Evolutionary conservation across 2,329 filamentous ascomycete genomes (phyloP).

Genomic region (Fusarium coffeatum): DNA sequence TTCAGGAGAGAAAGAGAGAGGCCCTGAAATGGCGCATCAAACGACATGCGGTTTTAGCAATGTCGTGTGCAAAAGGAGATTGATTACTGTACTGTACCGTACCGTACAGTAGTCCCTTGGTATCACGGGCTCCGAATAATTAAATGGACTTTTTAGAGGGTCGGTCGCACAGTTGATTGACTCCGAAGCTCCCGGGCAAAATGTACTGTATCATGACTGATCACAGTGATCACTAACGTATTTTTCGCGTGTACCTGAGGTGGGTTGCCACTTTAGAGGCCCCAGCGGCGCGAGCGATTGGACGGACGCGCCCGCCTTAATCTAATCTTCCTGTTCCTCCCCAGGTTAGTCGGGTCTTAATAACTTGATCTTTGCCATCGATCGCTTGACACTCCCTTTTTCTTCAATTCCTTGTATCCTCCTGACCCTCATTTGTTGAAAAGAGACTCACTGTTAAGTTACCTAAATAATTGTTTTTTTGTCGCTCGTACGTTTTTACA

Average conservation of each 20-base stretch:
- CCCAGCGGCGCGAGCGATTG: conserved; percentile 36
- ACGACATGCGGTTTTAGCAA: not conserved
- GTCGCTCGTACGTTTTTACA: not conserved
- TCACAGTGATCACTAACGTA: not conserved
- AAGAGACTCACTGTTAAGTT: not conserved
- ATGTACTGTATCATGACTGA: conserved; percentile 23
- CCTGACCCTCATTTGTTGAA: conserved; percentile 32
- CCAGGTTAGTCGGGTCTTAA: conserved; percentile 26
- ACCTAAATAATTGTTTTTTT: conserved; percentile 28
- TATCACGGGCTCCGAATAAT: conserved; percentile 3
- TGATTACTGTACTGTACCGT: conserved; percentile 7
- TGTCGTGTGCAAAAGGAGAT: conserved; percentile 6
- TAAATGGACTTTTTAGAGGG: conserved; percentile 9
- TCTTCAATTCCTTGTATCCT: conserved; percentile 30
- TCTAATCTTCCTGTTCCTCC: conserved; percentile 34
- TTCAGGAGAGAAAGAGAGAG: conserved; percentile 1
- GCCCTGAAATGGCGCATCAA: conserved; percentile 13
- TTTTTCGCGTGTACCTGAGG: conserved; percentile 29
- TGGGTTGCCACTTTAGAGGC: conserved; percentile 30
- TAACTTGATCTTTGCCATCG: conserved; percentile 39
- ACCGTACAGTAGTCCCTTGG: conserved; percentile 2
- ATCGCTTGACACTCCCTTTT: conserved; percentile 37
- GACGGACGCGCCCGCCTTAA: conserved; percentile 36
- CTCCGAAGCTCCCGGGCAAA: conserved; percentile 35
- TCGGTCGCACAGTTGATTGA: conserved; percentile 24